A percentile compares a stretch with the other conserved stretches of the same genome.
These are phyloP conservation scores for Parathielavia appendiculata DNA, from an alignment of 495 filamentous ascomycete species.

Conservation along the genomic window DNA sequence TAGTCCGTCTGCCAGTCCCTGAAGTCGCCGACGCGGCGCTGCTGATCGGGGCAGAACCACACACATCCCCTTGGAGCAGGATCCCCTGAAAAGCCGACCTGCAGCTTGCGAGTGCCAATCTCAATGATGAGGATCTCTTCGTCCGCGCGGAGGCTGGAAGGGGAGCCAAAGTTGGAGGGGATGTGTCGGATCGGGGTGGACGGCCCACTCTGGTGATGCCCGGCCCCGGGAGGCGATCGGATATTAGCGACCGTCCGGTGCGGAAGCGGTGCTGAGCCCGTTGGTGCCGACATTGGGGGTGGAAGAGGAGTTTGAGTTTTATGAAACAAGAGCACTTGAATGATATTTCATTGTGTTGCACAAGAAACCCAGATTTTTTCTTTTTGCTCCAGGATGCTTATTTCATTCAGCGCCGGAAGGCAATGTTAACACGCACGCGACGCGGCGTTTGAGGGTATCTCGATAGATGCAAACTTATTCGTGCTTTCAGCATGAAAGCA, in stretches of 20 bases:
- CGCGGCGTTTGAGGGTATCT: background rate
- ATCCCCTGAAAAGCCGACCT: constrained; percentile 82
- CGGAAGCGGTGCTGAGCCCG: constrained; percentile 31
- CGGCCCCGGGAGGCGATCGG: constrained; percentile 31
- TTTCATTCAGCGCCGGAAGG: too few relatives aligned
- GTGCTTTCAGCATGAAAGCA: too few relatives aligned
- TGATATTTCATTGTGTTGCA: too few relatives aligned
- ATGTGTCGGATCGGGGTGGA: constrained; percentile 58
- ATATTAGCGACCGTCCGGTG: constrained; percentile 52
- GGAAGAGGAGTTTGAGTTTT: background rate
- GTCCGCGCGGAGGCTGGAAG: constrained; percentile 68
- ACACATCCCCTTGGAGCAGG: constrained; percentile 64
- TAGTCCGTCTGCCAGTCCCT: constrained; percentile 60
- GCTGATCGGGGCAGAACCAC: constrained; percentile 64
- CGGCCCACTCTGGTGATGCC: constrained; percentile 35
- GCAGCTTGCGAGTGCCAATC: constrained; percentile 71
- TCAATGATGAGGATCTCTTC: constrained; percentile 83
- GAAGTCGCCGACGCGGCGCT: constrained; percentile 78
- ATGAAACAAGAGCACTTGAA: background rate
- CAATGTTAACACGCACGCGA: too few relatives aligned
- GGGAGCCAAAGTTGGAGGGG: constrained; percentile 63
- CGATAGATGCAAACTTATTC: constrained; percentile 2
- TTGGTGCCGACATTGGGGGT: constrained; percentile 23
- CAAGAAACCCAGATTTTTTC: too few relatives aligned
- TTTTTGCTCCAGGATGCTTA: too few relatives aligned